Evolutionary conservation across 2,329 filamentous ascomycete genomes (phyloP), one percentile per base, ranked within the genome.

Genomic region (Westerdykella aurantiaca): DNA sequence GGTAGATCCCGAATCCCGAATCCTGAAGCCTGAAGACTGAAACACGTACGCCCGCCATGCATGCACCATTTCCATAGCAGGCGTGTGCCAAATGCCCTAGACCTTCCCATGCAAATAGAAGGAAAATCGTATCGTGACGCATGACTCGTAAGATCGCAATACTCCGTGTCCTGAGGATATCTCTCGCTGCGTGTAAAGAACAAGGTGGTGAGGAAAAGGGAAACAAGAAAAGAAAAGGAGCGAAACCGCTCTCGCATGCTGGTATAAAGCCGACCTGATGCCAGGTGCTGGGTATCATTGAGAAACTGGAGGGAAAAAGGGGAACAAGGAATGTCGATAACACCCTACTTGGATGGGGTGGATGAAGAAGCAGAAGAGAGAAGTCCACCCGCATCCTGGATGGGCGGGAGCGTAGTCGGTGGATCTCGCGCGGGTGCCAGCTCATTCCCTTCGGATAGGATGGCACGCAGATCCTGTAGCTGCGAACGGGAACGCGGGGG

Each of bases 371-470:
- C 25, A 39, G 44, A 51, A 33, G 55, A 56, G 43, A 66, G 59
- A 7, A 67, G 54, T 35, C 59, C 61, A 33, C 61, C 63, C 5
- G 59, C 55, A 35, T 67, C 63, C 46, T 63, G 57, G 42, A 66
- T 41, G 3, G 56, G 58, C 10, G 60, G 58, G 11, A 54, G 44
- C 16, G 58, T 55, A 5, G n/a, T 9, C 7, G n/a, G 17, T 12
- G 9, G 33, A 9, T 14, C n/a, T 18, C 33, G 33, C n/a, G 3
- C n/a, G 6, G 11, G 17, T 16, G 9, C 33, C 6, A 3, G 33
- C 25, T 29, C 25, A 29, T 29, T 29, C 6, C 55, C 52, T 45
- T 61, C 56, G 1, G 53, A 55, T 2, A 64, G 44, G 18, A 64
- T 43, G 22, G 49, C 55, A 12, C 57, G 53, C 7, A 46, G 48